Conservation (phyloP, 129 eudicot genomes). For the Centella asiatica region DNA sequence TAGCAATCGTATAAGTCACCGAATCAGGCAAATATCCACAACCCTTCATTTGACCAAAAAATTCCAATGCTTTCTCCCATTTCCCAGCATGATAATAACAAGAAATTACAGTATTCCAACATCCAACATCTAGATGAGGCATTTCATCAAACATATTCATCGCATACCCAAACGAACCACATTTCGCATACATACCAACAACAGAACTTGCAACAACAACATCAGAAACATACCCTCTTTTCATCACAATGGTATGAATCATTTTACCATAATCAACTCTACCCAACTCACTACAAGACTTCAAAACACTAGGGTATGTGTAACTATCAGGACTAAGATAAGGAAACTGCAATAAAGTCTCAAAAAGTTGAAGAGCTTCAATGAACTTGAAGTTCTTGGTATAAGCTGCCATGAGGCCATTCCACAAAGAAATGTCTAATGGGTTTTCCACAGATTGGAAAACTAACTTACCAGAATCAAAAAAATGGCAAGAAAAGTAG, state of each 20-base stretch:
- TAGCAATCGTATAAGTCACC: constrained; percentile 11
- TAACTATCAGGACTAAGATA: constrained; percentile 6
- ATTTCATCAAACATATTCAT: constrained; percentile 11
- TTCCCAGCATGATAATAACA: constrained; percentile 13
- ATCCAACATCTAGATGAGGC: constrained; percentile 3
- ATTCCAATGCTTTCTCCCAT: constrained; percentile 12
- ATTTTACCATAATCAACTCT: constrained; percentile 7
- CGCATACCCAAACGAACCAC: constrained; percentile 3
- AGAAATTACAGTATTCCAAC: constrained; percentile 16
- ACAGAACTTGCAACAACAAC: constrained; percentile 13
- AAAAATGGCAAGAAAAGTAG: constrained; percentile 3
- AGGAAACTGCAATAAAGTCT: neutral
- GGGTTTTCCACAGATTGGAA: constrained; percentile 5
- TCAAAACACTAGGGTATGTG: constrained; percentile 11
- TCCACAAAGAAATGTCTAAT: constrained; percentile 4
- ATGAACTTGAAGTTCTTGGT: constrained; percentile 3
- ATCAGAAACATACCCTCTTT: constrained; percentile 9
- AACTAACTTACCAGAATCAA: neutral
- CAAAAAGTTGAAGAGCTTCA: constrained; percentile 7
- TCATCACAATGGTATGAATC: constrained; percentile 7
- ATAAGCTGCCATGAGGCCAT: constrained; percentile 13
- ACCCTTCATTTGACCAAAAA: constrained; percentile 10
- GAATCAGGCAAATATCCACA: constrained; percentile 13
- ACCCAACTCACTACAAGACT: constrained; percentile 3
- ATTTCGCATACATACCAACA: constrained; percentile 10